Percentiles rank a stretch among this genome's conserved stretches.
phyloP scores from a whole-genome alignment of 345 rosid species.

The Gossypium anomalum region DNA sequence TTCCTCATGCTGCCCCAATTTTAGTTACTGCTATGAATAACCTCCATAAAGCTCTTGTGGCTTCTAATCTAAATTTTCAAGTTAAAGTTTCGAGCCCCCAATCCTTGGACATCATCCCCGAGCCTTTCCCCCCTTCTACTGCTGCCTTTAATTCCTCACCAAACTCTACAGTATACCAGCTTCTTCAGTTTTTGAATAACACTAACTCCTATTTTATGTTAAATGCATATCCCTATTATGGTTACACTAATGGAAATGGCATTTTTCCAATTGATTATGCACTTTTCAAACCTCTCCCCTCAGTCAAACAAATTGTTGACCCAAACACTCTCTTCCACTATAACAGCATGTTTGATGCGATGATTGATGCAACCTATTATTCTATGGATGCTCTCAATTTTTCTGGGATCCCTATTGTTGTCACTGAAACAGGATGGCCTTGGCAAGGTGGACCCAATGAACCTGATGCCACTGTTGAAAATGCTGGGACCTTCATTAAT shows the following conservation, averaged over 20 bases:
- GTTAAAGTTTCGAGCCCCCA: constrained; percentile 85
- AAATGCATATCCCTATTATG: constrained; percentile 91
- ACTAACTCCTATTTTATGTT: constrained; percentile 82
- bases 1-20: constrained; percentile 71
- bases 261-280: constrained; percentile 92
- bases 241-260: constrained; percentile 76
- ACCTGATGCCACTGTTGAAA: constrained; percentile 64
- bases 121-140: constrained; percentile 88
- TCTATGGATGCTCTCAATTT: constrained; percentile 65
- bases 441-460: constrained; percentile 69
- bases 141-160: constrained; percentile 72
- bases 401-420: constrained; percentile 68
- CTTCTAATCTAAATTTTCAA: constrained; percentile 67
- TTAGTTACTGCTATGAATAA: constrained; percentile 73
- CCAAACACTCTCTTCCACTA: constrained; percentile 90
- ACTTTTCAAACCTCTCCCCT: constrained; percentile 60
- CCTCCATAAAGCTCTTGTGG: constrained; percentile 88
- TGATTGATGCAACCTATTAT: constrained; percentile 97
- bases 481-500: constrained; percentile 68
- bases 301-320: constrained; percentile 93
- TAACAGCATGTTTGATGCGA: constrained; percentile 92
- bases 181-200: constrained; percentile 89
- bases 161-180: constrained; percentile 70
- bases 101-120: constrained; percentile 76
- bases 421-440: constrained; percentile 98